A percentile compares a stretch with the other conserved stretches of the same genome.
phyloP scores from a whole-genome alignment of 139 green algal genomes.

The Pleodorina starrii region DNA sequence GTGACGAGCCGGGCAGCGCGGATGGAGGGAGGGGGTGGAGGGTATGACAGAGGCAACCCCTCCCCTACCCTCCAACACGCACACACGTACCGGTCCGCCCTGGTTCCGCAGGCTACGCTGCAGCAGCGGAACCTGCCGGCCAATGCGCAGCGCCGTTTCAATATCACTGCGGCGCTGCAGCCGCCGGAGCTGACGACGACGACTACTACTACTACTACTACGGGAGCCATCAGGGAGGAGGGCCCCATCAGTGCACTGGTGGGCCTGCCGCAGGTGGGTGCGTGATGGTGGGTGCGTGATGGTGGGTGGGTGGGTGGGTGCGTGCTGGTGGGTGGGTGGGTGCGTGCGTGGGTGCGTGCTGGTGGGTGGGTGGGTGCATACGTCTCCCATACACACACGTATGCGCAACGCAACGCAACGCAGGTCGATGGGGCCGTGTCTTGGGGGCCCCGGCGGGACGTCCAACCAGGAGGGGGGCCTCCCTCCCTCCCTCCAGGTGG shows the following conservation, averaged over 20 bases:
- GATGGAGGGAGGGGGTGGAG: no score
- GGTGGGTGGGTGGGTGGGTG: neutral
- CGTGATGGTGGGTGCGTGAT: neutral
- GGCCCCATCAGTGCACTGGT: constrained; percentile 33
- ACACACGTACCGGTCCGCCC: neutral
- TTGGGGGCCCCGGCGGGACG: no score
- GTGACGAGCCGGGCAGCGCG: no score
- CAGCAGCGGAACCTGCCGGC: constrained; percentile 86
- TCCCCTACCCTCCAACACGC: neutral
- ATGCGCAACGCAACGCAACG: no score
- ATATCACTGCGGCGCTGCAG: constrained; percentile 61
- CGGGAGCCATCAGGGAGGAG: no score
- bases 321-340: neutral
- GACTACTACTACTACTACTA: no score
- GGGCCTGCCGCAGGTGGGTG: constrained; percentile 37
- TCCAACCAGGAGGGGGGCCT: no score
- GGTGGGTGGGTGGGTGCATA: no score
- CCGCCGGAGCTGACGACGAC: neutral
- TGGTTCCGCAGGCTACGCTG: constrained; percentile 39
- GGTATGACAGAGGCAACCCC: neutral
- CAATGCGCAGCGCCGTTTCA: constrained; percentile 79
- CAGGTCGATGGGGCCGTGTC: no score
- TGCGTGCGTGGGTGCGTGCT: neutral
- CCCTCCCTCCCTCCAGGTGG: no score
- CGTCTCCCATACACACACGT: no score